These are phyloP conservation scores for Helminthosporium solani DNA, from an alignment of 2,329 filamentous ascomycete species.

Conservation along the genomic window DNA sequence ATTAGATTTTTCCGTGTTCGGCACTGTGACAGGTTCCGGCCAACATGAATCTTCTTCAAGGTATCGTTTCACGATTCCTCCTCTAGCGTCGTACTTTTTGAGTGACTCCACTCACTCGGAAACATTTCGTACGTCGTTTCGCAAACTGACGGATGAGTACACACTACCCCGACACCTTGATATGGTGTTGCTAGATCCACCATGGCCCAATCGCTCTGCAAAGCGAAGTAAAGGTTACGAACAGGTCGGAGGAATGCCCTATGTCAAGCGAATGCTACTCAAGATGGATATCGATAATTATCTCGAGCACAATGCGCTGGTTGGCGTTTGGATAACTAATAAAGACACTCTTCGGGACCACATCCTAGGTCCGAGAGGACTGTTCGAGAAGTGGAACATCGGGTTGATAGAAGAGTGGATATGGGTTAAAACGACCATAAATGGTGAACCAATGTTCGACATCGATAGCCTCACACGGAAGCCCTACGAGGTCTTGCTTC, in stretches of 20 bases:
- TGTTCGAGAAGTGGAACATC: slow-evolving; percentile 69
- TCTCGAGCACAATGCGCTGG: slow-evolving; percentile 46
- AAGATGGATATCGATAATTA: slow-evolving; percentile 50
- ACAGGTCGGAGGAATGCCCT: slow-evolving; percentile 46
- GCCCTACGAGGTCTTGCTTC: slow-evolving; percentile 72
- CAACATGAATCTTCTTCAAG: slow-evolving; percentile 3
- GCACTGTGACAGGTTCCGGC: slow-evolving; percentile 8
- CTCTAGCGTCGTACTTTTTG: slow-evolving; percentile 51
- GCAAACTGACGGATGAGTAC: slow-evolving; percentile 37
- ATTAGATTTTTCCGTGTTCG: slow-evolving; percentile 26
- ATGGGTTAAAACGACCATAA: slow-evolving; percentile 71
- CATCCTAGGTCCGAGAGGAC: slow-evolving; percentile 55
- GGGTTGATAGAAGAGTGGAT: slow-evolving; percentile 69
- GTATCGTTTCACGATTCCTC: slow-evolving; percentile 50
- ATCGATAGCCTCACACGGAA: slow-evolving; percentile 66
- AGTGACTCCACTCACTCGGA: slow-evolving; percentile 46
- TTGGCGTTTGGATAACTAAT: slow-evolving; percentile 79
- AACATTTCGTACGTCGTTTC: slow-evolving; percentile 42
- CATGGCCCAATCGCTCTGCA: slow-evolving; percentile 78
- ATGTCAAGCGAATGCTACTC: slow-evolving; percentile 47
- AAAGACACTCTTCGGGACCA: slow-evolving; percentile 58
- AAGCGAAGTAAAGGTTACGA: slow-evolving; percentile 59
- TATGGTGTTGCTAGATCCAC: slow-evolving; percentile 72
- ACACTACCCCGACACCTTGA: slow-evolving; percentile 58
- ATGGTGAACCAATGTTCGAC: slow-evolving; percentile 64